A percentile compares a stretch with the other conserved stretches of the same genome.
Conservation (phyloP, 2,329 filamentous ascomycete species). For the Phaeophleospora eucalypticola region DNA sequence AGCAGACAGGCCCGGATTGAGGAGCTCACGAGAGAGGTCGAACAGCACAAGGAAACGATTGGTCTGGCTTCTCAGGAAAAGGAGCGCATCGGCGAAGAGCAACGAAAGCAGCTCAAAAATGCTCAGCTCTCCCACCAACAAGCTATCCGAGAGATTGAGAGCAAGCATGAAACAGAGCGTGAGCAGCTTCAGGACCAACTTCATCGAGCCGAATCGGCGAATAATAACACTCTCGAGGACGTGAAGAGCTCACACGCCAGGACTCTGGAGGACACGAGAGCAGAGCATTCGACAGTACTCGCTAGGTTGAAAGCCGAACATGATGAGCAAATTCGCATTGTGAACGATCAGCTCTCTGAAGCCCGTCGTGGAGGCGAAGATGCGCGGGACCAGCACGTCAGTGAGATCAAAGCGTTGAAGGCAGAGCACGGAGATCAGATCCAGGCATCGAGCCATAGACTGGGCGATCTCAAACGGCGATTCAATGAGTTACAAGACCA, state of each 20-base stretch:
- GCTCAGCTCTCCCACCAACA: not conserved
- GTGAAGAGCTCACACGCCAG: not conserved
- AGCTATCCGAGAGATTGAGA: conserved; percentile 3
- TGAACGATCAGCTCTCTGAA: conserved; percentile 7
- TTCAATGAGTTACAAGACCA: not conserved
- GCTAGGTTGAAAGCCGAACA: not conserved
- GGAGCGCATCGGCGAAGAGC: conserved; percentile 1
- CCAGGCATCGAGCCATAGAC: conserved; percentile 1
- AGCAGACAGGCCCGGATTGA: conserved; percentile 2
- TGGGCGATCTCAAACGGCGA: conserved; percentile 5
- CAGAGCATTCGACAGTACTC: not conserved
- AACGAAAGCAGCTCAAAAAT: not conserved
- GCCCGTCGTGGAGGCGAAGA: conserved; percentile 7
- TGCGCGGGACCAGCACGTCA: not conserved
- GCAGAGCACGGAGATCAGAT: conserved; percentile 1
- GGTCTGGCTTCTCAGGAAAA: conserved; percentile 4
- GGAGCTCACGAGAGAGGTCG: conserved; percentile 6
- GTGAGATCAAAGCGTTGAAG: conserved; percentile 7
- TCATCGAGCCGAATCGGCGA: not conserved
- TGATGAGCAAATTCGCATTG: conserved; percentile 6
- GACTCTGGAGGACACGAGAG: not conserved
- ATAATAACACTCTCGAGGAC: not conserved
- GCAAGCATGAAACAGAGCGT: conserved; percentile 4
- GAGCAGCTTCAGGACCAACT: conserved; percentile 1
- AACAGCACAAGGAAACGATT: conserved; percentile 13